Evolutionary conservation across 768 basidiomycete species (phyloP).

Genomic region (Tylopilus felleus): DNA sequence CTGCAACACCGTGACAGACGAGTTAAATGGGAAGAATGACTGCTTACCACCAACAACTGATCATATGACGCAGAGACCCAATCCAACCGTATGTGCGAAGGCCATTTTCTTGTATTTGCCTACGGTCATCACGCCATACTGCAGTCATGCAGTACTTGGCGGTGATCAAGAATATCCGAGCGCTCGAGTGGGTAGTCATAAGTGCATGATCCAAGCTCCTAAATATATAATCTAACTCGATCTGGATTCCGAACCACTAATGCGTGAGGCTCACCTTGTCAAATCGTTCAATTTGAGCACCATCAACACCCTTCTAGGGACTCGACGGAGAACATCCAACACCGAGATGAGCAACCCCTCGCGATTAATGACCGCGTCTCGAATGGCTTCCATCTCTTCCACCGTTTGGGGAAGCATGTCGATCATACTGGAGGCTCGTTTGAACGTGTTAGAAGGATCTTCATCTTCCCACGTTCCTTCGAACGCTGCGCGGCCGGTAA

Average conservation of each 20-base stretch:
- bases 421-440: constrained; percentile 72
- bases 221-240: background rate
- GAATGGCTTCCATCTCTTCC: constrained; percentile 76
- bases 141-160: constrained; percentile 84
- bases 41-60: constrained; percentile 75
- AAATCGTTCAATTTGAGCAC: constrained; percentile 84
- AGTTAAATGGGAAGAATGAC: background rate
- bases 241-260: background rate
- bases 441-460: constrained; percentile 37
- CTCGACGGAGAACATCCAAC: constrained; percentile 80
- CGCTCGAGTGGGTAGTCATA: constrained; percentile 82
- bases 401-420: constrained; percentile 70
- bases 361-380: constrained; percentile 74
- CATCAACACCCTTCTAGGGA: constrained; percentile 84
- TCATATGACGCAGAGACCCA: constrained; percentile 47
- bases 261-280: constrained; percentile 49
- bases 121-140: constrained; percentile 70
- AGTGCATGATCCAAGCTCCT: constrained; percentile 83
- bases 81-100: constrained; percentile 41
- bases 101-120: constrained; percentile 49
- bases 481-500: constrained; percentile 78
- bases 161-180: constrained; percentile 87
- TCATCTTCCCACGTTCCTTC: constrained; percentile 54
- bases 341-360: constrained; percentile 85
- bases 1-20: constrained; percentile 34